Evolutionary conservation across 176 grass and related monocot genomes (phyloP).

Genomic region (Phragmites australis): DNA sequence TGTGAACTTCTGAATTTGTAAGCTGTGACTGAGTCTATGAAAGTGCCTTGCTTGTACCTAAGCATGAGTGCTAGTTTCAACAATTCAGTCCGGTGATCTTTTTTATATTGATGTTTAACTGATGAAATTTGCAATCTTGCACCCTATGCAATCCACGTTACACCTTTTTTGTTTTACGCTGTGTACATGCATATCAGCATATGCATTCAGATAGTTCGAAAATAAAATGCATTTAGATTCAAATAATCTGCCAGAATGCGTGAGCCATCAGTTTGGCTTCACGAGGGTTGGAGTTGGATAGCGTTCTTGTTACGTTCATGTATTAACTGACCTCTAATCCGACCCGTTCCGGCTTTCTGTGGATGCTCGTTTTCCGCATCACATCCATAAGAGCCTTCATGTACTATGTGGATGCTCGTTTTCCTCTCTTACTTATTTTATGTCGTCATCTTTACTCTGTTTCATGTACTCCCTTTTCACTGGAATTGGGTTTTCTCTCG

Average conservation of each 20-base stretch:
- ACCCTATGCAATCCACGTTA: neutral
- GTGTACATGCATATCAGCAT: neutral
- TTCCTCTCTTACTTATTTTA: too few relatives aligned
- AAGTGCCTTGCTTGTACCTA: neutral
- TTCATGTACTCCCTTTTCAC: too few relatives aligned
- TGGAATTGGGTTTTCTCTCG: too few relatives aligned
- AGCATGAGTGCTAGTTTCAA: neutral
- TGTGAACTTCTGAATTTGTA: constrained; percentile 8
- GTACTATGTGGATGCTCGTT: too few relatives aligned
- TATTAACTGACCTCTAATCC: neutral
- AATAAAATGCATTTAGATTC: neutral
- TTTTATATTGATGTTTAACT: neutral
- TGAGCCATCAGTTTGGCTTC: neutral
- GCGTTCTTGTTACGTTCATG: constrained; percentile 9
- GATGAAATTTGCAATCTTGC: neutral
- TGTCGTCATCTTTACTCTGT: too few relatives aligned
- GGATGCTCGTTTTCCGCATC: neutral
- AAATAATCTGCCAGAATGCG: neutral
- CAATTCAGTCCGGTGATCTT: neutral
- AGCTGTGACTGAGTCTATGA: neutral
- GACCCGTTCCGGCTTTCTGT: neutral
- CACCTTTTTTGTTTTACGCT: too few relatives aligned
- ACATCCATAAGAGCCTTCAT: neutral
- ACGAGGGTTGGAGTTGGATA: neutral
- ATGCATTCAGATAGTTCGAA: too few relatives aligned